Evolutionary conservation across 2,329 filamentous ascomycete genomes (phyloP).

Genomic region (Pseudogymnoascus destructans): DNA sequence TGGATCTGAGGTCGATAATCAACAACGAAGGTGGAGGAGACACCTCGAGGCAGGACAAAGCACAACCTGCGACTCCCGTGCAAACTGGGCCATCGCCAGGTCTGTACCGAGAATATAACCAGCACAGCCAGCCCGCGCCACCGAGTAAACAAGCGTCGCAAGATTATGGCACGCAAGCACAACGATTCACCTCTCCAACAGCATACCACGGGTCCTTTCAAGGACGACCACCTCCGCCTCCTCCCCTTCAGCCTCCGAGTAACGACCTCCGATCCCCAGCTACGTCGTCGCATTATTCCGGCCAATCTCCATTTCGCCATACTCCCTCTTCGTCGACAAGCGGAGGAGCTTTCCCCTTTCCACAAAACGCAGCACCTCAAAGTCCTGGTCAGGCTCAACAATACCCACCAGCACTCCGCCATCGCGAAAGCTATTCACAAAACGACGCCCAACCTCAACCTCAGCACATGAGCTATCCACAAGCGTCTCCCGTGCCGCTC

Average conservation of each 20-base stretch:
- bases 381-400: slow-evolving; percentile 25
- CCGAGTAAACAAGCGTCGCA: slow-evolving; percentile 24
- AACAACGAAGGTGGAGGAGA: slow-evolving; percentile 29
- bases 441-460: slow-evolving; percentile 17
- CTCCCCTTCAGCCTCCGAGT: slow-evolving; percentile 30
- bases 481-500: slow-evolving; percentile 24
- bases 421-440: slow-evolving; percentile 24
- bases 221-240: slow-evolving; percentile 27
- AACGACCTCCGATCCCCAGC: slow-evolving; percentile 32
- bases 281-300: slow-evolving; percentile 24
- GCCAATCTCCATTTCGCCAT: slow-evolving; percentile 25
- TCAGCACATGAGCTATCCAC: slow-evolving; percentile 22
- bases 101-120: slow-evolving; percentile 24
- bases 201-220: slow-evolving; percentile 23
- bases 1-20: slow-evolving; percentile 41
- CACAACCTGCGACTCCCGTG: slow-evolving; percentile 24
- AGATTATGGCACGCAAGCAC: slow-evolving; percentile 22
- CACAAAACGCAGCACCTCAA: slow-evolving; percentile 22
- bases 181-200: slow-evolving; percentile 24
- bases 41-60: slow-evolving; percentile 18
- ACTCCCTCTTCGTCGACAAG: slow-evolving; percentile 22
- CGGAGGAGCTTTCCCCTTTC: slow-evolving; percentile 24
- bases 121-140: slow-evolving; percentile 20
- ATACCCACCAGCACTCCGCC: slow-evolving; percentile 20
- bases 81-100: slow-evolving; percentile 21